Percentiles rank a stretch among this genome's conserved stretches.
Evolutionary conservation across 2,329 filamentous ascomycete genomes (phyloP).

Genomic region (Fusarium chaquense): DNA sequence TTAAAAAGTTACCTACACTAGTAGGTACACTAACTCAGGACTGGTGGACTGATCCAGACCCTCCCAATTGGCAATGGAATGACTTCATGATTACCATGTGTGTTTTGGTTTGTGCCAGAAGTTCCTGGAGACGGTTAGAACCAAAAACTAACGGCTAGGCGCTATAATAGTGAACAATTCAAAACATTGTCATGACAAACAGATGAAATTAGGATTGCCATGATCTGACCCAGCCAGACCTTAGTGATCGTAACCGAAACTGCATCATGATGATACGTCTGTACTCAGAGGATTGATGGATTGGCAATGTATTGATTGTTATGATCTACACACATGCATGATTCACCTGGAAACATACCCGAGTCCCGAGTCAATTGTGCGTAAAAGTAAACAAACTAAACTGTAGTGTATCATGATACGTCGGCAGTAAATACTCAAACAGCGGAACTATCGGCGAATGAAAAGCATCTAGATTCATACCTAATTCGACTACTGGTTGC

Average conservation of each 20-base stretch:
- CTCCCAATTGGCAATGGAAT: constrained; percentile 11
- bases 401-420: constrained; percentile 26
- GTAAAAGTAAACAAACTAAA: constrained; percentile 34
- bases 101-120: constrained; percentile 15
- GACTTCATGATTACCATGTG: constrained; percentile 34
- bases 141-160: constrained; percentile 11
- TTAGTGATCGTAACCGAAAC: constrained; percentile 1
- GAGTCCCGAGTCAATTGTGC: constrained; percentile 19
- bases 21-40: neutral
- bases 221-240: neutral
- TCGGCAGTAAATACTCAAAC: constrained; percentile 18
- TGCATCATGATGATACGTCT: constrained; percentile 22
- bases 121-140: constrained; percentile 9
- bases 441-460: constrained; percentile 28
- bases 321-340: constrained; percentile 1
- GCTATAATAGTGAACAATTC: neutral
- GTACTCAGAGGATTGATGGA: neutral
- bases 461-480: constrained; percentile 10
- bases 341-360: constrained; percentile 26
- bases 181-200: constrained; percentile 17
- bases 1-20: neutral
- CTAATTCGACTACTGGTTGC: constrained; percentile 9
- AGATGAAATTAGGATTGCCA: constrained; percentile 1
- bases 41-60: constrained; percentile 8
- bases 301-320: neutral